Evolutionary conservation across 2,329 filamentous ascomycete species (phyloP), one percentile per base, ranked within the genome.

Genomic region (Cladorrhinum sp.): DNA sequence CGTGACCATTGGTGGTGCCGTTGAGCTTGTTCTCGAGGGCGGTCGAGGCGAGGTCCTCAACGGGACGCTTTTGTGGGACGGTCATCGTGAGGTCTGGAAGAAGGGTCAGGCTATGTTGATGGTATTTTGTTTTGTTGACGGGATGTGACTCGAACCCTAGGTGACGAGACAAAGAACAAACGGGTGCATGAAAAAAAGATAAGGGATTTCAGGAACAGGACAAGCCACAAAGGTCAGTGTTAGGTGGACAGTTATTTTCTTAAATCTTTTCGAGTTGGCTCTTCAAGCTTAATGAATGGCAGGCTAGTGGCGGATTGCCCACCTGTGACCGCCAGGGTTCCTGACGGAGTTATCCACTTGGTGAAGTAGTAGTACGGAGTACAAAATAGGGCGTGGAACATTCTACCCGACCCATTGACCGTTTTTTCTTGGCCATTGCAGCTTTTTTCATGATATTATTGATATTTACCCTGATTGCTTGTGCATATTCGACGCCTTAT

Each of bases 1-100:
- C 42, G 42, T 61, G 56, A 20, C 58, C 60, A 42, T 60, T 62
- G 56, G 59, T 62, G 53, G 62, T 56, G 48, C 65, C 67, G 58
- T 71, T 69, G 28, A 62, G 62, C 68, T 82, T 83, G 70, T 82
- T 77, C 56, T 67, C 64, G 59, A 68, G 63, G 28, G 63, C 67
- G 39, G 67, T 65, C n/a, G 62, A 53, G 57, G 64, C 64, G 60
- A 68, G 65, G 59, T 68, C 64, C 62, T 66, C 66, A 36, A 56
- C 59, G 30, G 63, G 39, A 28, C 59, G 49, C 8, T 61, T 57
- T 42, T 62, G 65, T 12, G 66, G 49, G 23, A 60, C 28, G 52
- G 62, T 66, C 48, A 59, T 60, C 18, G 33, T 50, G 54, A 16
- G 56, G 56, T 39, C 30, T 23, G 20, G 56, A 50, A 30, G 36